A percentile compares a stretch with the other conserved stretches of the same genome.
phyloP scores from a whole-genome alignment of 306 rosid genomes.

The Lablab purpureus region DNA sequence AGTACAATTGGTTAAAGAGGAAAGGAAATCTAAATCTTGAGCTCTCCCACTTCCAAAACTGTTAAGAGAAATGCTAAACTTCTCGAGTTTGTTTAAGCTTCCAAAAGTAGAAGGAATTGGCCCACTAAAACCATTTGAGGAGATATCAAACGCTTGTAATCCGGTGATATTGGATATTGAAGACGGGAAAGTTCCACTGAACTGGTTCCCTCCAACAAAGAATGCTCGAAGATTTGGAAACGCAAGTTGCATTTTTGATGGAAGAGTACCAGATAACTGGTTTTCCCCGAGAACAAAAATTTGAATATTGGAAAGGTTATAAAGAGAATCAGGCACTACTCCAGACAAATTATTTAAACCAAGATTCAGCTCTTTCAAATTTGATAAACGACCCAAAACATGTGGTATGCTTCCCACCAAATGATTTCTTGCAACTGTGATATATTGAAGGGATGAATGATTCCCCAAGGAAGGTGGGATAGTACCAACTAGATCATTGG shows the following conservation, averaged over 20 bases:
- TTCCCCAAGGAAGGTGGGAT: constrained; percentile 47
- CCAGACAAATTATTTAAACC: constrained; percentile 3
- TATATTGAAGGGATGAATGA: constrained; percentile 2
- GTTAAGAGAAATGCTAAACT: neutral
- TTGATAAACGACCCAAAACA: constrained; percentile 31
- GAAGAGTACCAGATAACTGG: constrained; percentile 22
- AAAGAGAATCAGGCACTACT: constrained; percentile 37
- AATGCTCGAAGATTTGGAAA: constrained; percentile 20
- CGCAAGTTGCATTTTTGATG: constrained; percentile 34
- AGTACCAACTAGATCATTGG: constrained; percentile 38
- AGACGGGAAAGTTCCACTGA: constrained; percentile 25
- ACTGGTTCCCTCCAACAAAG: neutral
- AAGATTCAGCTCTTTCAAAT: neutral
- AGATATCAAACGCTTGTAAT: constrained; percentile 1
- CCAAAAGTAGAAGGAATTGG: constrained; percentile 35
- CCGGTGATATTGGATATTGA: constrained; percentile 43
- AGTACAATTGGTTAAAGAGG: constrained; percentile 44
- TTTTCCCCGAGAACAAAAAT: neutral
- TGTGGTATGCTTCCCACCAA: constrained; percentile 41
- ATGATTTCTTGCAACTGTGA: constrained; percentile 8
- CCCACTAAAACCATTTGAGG: constrained; percentile 6
- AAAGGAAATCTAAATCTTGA: constrained; percentile 40
- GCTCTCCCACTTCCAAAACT: constrained; percentile 32
- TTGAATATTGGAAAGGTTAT: constrained; percentile 44
- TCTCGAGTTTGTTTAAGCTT: constrained; percentile 2